Conservation (phyloP, 768 basidiomycete species). For the Pisolithus orientalis region DNA sequence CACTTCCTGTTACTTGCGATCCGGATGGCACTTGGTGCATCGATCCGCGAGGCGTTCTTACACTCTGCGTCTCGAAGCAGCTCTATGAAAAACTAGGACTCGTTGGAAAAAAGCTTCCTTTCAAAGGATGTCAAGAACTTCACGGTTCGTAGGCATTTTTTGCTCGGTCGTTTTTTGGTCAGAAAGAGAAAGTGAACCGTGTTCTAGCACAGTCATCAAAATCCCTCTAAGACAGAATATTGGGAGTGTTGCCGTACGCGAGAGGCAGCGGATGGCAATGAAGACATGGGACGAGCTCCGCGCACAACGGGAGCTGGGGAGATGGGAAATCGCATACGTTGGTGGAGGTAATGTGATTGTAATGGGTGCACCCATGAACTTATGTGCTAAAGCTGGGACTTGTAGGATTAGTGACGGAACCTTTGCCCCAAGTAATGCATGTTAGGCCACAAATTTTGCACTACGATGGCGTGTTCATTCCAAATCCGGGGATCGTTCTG, state of each 20-base stretch:
- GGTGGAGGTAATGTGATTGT: constrained; percentile 14
- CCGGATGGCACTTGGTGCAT: constrained; percentile 64
- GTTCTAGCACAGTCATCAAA: constrained; percentile 37
- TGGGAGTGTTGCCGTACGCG: constrained; percentile 31
- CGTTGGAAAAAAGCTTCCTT: constrained; percentile 48
- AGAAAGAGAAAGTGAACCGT: neutral
- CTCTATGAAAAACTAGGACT: constrained; percentile 60
- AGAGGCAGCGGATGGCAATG: constrained; percentile 36
- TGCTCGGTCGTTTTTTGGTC: neutral
- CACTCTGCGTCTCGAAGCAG: constrained; percentile 47
- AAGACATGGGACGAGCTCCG: constrained; percentile 46
- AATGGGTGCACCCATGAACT: neutral
- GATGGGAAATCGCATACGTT: constrained; percentile 42
- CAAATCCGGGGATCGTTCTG: constrained; percentile 27
- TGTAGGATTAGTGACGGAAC: neutral
- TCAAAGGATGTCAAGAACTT: constrained; percentile 41
- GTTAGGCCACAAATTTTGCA: constrained; percentile 20
- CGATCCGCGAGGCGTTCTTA: constrained; percentile 55
- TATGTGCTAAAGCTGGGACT: neutral
- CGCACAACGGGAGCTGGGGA: constrained; percentile 20
- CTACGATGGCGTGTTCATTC: constrained; percentile 35
- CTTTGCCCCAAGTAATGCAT: constrained; percentile 1
- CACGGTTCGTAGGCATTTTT: constrained; percentile 35
- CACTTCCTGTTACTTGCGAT: constrained; percentile 25
- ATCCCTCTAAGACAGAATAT: constrained; percentile 37